Evolutionary conservation across 2,329 filamentous ascomycete species (phyloP).

Genomic region (Exophiala dermatitidis): DNA sequence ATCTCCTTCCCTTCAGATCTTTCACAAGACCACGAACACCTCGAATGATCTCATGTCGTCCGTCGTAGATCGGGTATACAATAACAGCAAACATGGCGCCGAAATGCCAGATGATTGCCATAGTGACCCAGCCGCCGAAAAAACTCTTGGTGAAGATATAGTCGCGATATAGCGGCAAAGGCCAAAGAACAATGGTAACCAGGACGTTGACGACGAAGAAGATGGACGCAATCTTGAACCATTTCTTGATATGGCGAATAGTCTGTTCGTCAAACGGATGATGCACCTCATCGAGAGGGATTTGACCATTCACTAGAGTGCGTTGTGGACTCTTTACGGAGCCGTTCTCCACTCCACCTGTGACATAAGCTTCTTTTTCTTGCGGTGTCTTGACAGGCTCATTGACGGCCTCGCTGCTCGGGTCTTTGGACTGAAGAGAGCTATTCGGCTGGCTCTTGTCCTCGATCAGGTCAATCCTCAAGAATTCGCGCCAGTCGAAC

Average conservation of each 20-base stretch:
- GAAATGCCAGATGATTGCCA: slow-evolving; percentile 24
- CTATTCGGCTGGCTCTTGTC: not conserved
- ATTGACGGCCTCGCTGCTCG: slow-evolving; percentile 12
- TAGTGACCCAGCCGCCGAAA: slow-evolving; percentile 21
- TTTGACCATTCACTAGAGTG: not conserved
- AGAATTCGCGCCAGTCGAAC: slow-evolving; percentile 43
- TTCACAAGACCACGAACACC: not conserved
- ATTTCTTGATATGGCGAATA: slow-evolving; percentile 22
- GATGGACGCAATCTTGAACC: slow-evolving; percentile 24
- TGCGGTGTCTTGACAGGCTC: not conserved
- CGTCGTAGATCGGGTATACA: slow-evolving; percentile 21
- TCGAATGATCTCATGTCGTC: slow-evolving; percentile 8
- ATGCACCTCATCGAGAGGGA: slow-evolving; percentile 15
- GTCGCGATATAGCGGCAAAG: slow-evolving; percentile 23
- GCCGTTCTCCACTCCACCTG: not conserved
- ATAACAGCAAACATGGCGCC: slow-evolving; percentile 19
- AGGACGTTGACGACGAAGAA: slow-evolving; percentile 25
- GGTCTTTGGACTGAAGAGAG: not conserved
- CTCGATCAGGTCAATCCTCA: slow-evolving; percentile 37
- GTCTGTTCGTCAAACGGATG: slow-evolving; percentile 22
- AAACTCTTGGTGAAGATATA: slow-evolving; percentile 24
- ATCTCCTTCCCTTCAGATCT: no score
- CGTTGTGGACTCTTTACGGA: not conserved
- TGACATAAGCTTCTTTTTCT: slow-evolving; percentile 7
- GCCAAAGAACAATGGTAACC: slow-evolving; percentile 25